phyloP scores from a whole-genome alignment of 1,284 basidiomycete genomes.

The Ustilago loliicola region DNA sequence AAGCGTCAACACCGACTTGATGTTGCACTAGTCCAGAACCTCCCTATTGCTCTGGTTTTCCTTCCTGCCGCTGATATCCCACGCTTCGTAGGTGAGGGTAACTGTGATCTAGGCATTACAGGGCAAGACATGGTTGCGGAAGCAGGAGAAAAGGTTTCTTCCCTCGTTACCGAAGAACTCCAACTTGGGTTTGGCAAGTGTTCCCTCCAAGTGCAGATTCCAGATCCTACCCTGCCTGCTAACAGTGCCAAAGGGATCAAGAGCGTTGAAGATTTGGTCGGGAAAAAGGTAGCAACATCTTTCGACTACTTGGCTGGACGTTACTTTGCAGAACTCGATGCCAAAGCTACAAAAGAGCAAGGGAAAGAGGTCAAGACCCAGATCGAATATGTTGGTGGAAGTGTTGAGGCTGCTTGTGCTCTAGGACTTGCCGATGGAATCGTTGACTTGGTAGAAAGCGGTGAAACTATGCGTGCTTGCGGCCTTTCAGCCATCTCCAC shows the following conservation, averaged over 20 bases:
- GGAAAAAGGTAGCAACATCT: conserved; percentile 92
- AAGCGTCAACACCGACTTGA: conserved; percentile 89
- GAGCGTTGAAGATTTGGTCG: conserved; percentile 83
- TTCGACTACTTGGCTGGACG: conserved; percentile 87
- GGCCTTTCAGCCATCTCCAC: conserved; percentile 88
- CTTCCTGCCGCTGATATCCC: conserved; percentile 97
- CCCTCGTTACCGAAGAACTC: conserved; percentile 82
- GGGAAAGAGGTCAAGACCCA: conserved; percentile 74
- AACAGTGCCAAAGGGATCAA: conserved; percentile 73
- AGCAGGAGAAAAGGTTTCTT: conserved; percentile 75
- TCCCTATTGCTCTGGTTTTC: conserved; percentile 95
- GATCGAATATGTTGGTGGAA: conserved; percentile 96
- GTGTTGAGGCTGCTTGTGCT: conserved; percentile 97
- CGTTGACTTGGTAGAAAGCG: conserved; percentile 79
- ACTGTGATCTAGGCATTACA: conserved; percentile 90
- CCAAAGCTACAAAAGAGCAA: conserved; percentile 65
- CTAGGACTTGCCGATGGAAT: conserved; percentile 97
- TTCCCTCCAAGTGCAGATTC: conserved; percentile 92
- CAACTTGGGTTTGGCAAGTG: conserved; percentile 95
- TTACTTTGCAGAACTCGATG: conserved; percentile 84
- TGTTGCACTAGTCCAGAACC: conserved; percentile 91
- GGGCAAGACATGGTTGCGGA: conserved; percentile 98
- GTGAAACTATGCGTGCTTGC: conserved; percentile 98
- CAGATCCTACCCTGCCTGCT: conserved; percentile 76
- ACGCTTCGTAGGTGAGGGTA: conserved; percentile 97